Evolutionary conservation across 805 yeast genomes (phyloP).

Genomic region (Cephaloascus fragrans): DNA sequence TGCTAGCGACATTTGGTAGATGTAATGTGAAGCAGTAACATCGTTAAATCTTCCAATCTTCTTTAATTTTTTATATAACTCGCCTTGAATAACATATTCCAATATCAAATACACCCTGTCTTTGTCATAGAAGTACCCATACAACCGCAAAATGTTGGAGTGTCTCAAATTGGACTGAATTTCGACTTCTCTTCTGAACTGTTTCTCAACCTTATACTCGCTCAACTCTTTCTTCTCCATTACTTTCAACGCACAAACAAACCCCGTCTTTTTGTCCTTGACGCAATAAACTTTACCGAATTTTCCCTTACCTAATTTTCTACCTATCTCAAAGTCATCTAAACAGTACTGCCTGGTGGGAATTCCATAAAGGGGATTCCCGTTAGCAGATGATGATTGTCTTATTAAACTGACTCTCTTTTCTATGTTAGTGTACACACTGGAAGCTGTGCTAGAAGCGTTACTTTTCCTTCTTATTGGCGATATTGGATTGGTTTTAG

Average conservation of each 20-base stretch:
- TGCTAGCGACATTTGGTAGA: conserved; percentile 77
- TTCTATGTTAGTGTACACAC: neutral
- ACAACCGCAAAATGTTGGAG: conserved; percentile 69
- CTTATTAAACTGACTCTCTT: neutral
- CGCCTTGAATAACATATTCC: conserved; percentile 83
- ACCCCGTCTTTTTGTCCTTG: conserved; percentile 63
- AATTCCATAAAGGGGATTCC: neutral
- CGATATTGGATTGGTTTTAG: neutral
- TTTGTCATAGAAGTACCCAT: conserved; percentile 78
- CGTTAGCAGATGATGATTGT: neutral
- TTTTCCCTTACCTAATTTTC: conserved; percentile 85
- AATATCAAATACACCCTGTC: conserved; percentile 73
- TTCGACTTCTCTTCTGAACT: conserved; percentile 84
- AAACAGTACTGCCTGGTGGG: conserved; percentile 20
- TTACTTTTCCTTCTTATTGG: neutral
- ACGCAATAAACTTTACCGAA: conserved; percentile 91
- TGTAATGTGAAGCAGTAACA: conserved; percentile 64
- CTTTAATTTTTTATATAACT: conserved; percentile 66
- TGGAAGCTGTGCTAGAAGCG: neutral
- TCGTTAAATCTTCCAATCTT: conserved; percentile 64
- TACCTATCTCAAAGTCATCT: conserved; percentile 78
- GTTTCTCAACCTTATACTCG: conserved; percentile 69
- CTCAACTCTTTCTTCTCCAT: conserved; percentile 79
- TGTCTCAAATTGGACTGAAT: conserved; percentile 77
- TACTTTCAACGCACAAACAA: conserved; percentile 81